Evolutionary conservation across 73 alveolate species (phyloP), one percentile per base, ranked within the genome.

Genomic region (Stentor roeselii): DNA sequence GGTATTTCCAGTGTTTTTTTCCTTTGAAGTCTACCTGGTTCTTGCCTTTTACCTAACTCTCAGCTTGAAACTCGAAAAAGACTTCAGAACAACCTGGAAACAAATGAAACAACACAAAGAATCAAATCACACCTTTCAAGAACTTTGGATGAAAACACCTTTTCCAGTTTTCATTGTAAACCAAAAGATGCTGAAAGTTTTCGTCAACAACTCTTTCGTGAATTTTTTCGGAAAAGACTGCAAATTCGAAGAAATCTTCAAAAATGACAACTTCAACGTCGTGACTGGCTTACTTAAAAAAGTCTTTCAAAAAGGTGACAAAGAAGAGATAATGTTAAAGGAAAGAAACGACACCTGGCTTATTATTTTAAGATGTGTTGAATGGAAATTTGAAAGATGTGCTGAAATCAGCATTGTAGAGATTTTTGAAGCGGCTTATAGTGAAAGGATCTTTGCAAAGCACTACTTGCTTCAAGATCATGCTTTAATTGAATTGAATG

Each of bases 351-450:
- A 6, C 21, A 21, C 21, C 30, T 50, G 67, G 67, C 67, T 50
- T 6, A 21, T 21, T 50, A 21, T 50, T 6, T 11, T 50, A 21
- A 50, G 21, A 21, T 50, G 30, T 50, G 67, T 50, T 50, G 67
- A 50, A 50, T 50, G 67, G 67, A 50, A 50, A 50, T 50, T 50
- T 50, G 67, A 50, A 50, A 50, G 67, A 50, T 50, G 67, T 50
- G 67, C 21, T 50, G 67, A 50, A 50, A 11, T 50, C 30, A 50
- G 67, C 21, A 11, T 50, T 6, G 21, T 50, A 50, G 67, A 50
- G 21, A 50, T 50, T 11, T 6, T 50, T 11, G 67, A 50, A 50
- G 67, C 67, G 21, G 21, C 6, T 50, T 50, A 50, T 21, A 50
- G 67, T 50, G 67, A 50, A 21, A 50, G 21, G 21, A 50, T 50